phyloP scores from a whole-genome alignment of 2,329 filamentous ascomycete species.

The Pseudocercospora fuligena region DNA sequence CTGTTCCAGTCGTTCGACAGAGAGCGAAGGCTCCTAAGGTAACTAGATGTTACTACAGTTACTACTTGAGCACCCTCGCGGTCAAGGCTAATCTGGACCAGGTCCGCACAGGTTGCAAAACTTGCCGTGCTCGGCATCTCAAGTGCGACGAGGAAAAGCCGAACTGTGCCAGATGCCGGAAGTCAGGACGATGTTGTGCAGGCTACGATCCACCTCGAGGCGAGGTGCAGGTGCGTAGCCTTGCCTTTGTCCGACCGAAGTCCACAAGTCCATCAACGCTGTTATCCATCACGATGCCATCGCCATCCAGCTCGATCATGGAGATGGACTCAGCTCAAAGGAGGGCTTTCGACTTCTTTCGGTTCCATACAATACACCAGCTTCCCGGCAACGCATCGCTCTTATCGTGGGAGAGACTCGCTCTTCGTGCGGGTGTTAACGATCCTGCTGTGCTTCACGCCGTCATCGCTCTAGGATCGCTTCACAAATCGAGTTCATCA shows the following conservation, averaged over 20 bases:
- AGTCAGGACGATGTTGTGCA: background rate
- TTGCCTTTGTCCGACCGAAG: slow-evolving; percentile 1
- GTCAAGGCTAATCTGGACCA: background rate
- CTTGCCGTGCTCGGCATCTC: background rate
- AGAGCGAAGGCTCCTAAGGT: background rate
- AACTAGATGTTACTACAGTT: too few relatives aligned
- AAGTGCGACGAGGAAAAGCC: slow-evolving; percentile 1
- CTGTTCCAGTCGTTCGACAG: background rate
- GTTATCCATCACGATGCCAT: background rate
- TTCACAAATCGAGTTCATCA: slow-evolving; percentile 2
- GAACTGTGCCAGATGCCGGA: background rate
- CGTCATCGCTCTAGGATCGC: slow-evolving; percentile 4
- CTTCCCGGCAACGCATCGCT: slow-evolving; percentile 10
- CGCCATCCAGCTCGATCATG: background rate
- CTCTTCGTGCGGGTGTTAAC: background rate
- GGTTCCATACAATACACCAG: slow-evolving; percentile 3
- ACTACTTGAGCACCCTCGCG: too few relatives aligned
- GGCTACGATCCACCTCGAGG: background rate
- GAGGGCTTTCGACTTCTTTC: slow-evolving; percentile 9
- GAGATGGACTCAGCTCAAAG: background rate
- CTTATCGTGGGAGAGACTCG: slow-evolving; percentile 6
- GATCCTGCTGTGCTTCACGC: slow-evolving; percentile 10
- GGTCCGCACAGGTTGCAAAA: background rate
- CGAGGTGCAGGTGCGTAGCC: background rate
- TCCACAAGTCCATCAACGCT: background rate